These are phyloP conservation scores for Xylaria intraflava DNA, from an alignment of 495 filamentous ascomycete genomes.

Conservation along the genomic window DNA sequence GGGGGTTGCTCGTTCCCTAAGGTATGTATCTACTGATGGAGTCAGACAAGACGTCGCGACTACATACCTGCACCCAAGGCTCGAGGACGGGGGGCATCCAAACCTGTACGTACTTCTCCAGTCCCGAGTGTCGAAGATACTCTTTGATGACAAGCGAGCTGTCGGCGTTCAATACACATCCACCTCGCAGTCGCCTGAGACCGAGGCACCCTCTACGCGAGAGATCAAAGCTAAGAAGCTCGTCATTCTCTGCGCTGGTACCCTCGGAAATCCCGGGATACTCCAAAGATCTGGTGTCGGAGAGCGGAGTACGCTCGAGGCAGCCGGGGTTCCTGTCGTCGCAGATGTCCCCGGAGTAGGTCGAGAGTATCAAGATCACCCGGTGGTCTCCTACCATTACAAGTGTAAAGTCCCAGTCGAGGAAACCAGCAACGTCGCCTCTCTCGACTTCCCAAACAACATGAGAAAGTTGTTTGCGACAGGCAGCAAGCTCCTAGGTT, in stretches of 20 bases:
- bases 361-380: slow-evolving; percentile 32
- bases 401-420: slow-evolving; percentile 8
- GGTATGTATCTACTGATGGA: too few relatives aligned
- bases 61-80: too few relatives aligned
- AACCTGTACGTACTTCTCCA: too few relatives aligned
- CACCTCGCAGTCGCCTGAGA: too few relatives aligned
- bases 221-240: slow-evolving; percentile 41
- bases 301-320: slow-evolving; percentile 16
- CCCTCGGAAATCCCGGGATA: slow-evolving; percentile 39
- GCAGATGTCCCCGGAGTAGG: slow-evolving; percentile 32
- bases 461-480: slow-evolving; percentile 7
- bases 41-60: too few relatives aligned
- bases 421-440: slow-evolving; percentile 12
- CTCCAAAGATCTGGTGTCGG: slow-evolving; percentile 51
- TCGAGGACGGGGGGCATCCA: too few relatives aligned
- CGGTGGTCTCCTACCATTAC: slow-evolving; percentile 19
- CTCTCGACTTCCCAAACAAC: neutral
- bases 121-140: too few relatives aligned
- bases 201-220: too few relatives aligned
- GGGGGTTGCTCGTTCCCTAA: too few relatives aligned
- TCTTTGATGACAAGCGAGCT: too few relatives aligned
- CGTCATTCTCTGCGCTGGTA: slow-evolving; percentile 44
- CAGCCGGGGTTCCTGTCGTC: slow-evolving; percentile 8
- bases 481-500: slow-evolving; percentile 25
- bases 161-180: too few relatives aligned